Evolutionary conservation across 169 alveolate species (phyloP).

Genomic region (Eimeria nieschulzi): DNA sequence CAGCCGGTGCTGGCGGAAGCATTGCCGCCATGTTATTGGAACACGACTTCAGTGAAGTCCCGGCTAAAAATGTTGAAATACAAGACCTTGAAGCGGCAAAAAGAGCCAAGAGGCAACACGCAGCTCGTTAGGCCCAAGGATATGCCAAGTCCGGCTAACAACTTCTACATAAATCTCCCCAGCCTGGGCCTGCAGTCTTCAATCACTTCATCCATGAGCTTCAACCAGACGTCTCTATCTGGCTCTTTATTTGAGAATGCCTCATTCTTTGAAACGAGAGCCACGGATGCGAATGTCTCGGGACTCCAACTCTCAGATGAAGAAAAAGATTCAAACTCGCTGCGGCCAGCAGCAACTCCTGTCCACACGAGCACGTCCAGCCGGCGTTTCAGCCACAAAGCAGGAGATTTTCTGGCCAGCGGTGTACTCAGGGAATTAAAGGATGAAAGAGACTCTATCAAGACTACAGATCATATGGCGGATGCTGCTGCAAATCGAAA

Average conservation of each 20-base stretch:
- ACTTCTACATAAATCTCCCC: neutral
- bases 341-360: neutral
- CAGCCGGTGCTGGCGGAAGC: neutral
- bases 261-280: neutral
- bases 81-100: neutral
- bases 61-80: neutral
- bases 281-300: neutral
- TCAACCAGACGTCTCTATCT: neutral
- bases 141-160: neutral
- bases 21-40: neutral
- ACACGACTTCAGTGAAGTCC: neutral
- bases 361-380: neutral
- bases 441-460: no score
- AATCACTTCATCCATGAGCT: neutral
- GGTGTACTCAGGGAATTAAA: no score
- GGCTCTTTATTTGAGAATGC: slow-evolving; percentile 8
- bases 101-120: neutral
- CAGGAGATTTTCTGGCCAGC: no score
- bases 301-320: neutral
- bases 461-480: no score
- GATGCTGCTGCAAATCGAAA: no score
- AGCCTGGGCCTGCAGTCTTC: slow-evolving; percentile 18
- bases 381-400: no score
- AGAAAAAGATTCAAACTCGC: neutral
- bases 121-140: neutral